Conservation (phyloP, 305 asterid genomes). For the Salvia sclarea region DNA sequence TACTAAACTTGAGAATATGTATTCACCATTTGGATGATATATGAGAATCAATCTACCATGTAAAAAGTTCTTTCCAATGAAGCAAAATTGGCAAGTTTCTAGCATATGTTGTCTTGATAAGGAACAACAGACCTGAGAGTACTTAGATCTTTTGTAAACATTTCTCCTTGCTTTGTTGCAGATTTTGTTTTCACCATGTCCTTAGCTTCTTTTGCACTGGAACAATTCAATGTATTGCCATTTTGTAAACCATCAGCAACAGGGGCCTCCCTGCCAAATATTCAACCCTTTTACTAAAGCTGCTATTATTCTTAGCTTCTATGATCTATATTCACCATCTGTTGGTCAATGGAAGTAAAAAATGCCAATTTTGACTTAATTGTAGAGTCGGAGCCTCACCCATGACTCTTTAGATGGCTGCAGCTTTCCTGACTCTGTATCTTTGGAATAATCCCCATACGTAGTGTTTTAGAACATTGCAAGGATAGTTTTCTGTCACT, state of each 20-base stretch:
- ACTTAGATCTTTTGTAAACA: slow-evolving; percentile 37
- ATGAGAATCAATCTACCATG: slow-evolving; percentile 16
- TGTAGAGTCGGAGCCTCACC: slow-evolving; percentile 50
- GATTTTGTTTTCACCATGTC: slow-evolving; percentile 36
- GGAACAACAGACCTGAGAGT: slow-evolving; percentile 47
- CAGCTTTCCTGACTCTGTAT: slow-evolving; percentile 42
- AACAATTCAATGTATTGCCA: slow-evolving; percentile 30
- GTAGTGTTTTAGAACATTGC: slow-evolving; percentile 41
- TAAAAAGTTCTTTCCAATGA: not conserved
- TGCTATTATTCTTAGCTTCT: slow-evolving; percentile 18
- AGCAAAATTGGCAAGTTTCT: slow-evolving; percentile 14
- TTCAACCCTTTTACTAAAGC: no score
- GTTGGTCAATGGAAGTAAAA: slow-evolving; percentile 11
- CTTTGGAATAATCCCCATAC: slow-evolving; percentile 44
- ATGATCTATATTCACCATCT: slow-evolving; percentile 18
- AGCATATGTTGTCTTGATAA: slow-evolving; percentile 21
- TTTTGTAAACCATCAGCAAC: slow-evolving; percentile 30
- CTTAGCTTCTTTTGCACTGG: slow-evolving; percentile 31
- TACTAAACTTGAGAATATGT: slow-evolving; percentile 11
- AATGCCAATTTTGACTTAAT: not conserved
- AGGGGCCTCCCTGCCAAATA: slow-evolving; percentile 37
- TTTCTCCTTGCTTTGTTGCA: slow-evolving; percentile 38
- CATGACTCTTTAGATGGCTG: slow-evolving; percentile 30
- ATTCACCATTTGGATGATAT: slow-evolving; percentile 12
- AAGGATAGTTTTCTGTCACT: slow-evolving; percentile 39